Evolutionary conservation across 2,329 filamentous ascomycete genomes (phyloP).

Genomic region (Verticillium longisporum): DNA sequence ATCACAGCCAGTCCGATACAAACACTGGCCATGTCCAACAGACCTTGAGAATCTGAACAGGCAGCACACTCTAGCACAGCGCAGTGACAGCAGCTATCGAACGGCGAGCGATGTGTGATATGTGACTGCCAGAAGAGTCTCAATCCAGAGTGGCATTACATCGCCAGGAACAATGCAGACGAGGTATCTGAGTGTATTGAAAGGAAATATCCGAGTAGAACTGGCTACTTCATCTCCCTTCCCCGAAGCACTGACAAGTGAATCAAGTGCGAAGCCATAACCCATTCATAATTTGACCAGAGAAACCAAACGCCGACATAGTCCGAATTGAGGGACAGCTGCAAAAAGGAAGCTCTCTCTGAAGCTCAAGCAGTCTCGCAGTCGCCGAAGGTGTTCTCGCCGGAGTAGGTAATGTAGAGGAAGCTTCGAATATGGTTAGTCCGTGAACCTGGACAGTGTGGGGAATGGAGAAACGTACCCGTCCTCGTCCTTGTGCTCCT

Average conservation of each 20-base stretch:
- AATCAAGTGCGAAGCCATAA: background rate
- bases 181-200: background rate
- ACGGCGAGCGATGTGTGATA: too few relatives aligned
- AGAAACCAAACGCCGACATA: background rate
- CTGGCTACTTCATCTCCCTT: background rate
- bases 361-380: conserved; percentile 30
- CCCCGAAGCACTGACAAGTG: background rate
- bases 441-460: background rate
- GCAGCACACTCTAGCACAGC: too few relatives aligned
- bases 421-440: conserved; percentile 48
- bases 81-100: too few relatives aligned
- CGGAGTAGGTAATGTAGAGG: conserved; percentile 98
- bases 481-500: conserved; percentile 90
- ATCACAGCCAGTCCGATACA: too few relatives aligned
- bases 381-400: conserved; percentile 94
- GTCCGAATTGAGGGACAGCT: background rate
- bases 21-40: too few relatives aligned
- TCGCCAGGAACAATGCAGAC: background rate
- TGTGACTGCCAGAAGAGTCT: too few relatives aligned
- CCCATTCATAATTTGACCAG: background rate
- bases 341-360: background rate
- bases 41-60: too few relatives aligned
- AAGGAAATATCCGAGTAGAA: background rate
- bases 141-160: background rate
- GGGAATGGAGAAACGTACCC: conserved; percentile 38